Conservation (phyloP, 805 yeast species). For the Barnettozyma sp. region DNA sequence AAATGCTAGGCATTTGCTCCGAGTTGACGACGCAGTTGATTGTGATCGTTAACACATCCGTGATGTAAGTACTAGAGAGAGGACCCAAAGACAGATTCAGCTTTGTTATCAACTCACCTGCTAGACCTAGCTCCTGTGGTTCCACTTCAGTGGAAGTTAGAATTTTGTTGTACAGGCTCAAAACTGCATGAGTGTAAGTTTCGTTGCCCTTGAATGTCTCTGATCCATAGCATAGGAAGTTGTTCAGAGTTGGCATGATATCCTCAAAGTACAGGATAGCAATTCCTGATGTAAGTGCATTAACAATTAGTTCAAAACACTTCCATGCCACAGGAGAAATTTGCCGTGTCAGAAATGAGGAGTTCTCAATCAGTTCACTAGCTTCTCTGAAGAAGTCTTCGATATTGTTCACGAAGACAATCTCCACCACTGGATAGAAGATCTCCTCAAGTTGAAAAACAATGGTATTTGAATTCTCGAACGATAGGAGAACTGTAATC, state of each 20-base stretch:
- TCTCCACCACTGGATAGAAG: slow-evolving; percentile 61
- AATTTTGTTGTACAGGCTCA: slow-evolving; percentile 42
- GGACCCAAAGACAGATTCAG: slow-evolving; percentile 52
- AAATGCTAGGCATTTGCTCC: slow-evolving; percentile 24
- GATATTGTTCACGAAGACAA: slow-evolving; percentile 56
- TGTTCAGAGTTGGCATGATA: slow-evolving; percentile 62
- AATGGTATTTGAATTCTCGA: slow-evolving; percentile 71
- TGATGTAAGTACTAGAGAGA: slow-evolving; percentile 37
- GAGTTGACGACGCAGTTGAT: slow-evolving; percentile 32
- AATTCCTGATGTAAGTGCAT: slow-evolving; percentile 35
- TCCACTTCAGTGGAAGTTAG: slow-evolving; percentile 41
- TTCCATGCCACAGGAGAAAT: slow-evolving; percentile 74
- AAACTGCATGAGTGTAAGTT: slow-evolving; percentile 41
- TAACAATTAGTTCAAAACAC: slow-evolving; percentile 46
- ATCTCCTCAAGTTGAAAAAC: slow-evolving; percentile 59
- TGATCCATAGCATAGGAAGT: slow-evolving; percentile 58
- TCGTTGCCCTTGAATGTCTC: slow-evolving; percentile 42
- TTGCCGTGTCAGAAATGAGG: slow-evolving; percentile 50
- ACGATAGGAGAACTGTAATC: slow-evolving; percentile 71
- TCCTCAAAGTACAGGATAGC: slow-evolving; percentile 72
- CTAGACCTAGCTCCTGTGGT: slow-evolving; percentile 47
- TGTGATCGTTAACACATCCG: slow-evolving; percentile 34
- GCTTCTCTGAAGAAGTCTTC: slow-evolving; percentile 72
- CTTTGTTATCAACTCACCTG: slow-evolving; percentile 59
- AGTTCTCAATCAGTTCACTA: slow-evolving; percentile 67